Evolutionary conservation across 371 early-diverging fungal species (phyloP).

Genomic region (Haplosporangium sp.): DNA sequence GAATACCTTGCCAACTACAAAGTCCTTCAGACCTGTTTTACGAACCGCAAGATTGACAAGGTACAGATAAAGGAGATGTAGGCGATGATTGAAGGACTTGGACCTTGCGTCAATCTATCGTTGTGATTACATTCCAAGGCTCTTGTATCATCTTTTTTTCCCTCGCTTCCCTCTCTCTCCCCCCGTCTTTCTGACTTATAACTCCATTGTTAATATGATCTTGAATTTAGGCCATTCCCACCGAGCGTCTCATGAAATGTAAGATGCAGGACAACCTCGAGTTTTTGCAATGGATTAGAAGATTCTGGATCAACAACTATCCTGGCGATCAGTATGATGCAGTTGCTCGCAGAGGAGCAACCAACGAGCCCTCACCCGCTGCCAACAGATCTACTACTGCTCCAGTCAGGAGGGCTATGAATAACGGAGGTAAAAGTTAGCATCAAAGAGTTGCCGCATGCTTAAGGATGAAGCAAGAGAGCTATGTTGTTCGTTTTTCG

Average conservation of each 20-base stretch:
- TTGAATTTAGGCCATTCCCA: constrained; percentile 63
- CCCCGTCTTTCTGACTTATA: too few relatives aligned
- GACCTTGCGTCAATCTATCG: neutral
- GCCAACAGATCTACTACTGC: constrained; percentile 53
- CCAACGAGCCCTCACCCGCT: constrained; percentile 39
- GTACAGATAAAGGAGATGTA: constrained; percentile 1
- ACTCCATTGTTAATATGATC: too few relatives aligned
- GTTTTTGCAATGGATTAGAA: constrained; percentile 84
- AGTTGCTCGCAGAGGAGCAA: constrained; percentile 66
- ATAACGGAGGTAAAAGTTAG: constrained; percentile 25
- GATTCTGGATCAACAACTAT: constrained; percentile 76
- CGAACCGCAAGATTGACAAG: constrained; percentile 79
- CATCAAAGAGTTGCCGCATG: neutral
- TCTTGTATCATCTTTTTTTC: neutral
- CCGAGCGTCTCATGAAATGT: constrained; percentile 78
- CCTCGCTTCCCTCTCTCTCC: constrained; percentile 1
- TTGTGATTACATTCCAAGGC: neutral
- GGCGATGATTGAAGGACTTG: neutral
- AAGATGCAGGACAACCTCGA: constrained; percentile 89
- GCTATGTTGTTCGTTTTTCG: too few relatives aligned
- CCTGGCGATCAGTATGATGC: constrained; percentile 79
- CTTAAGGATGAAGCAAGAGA: too few relatives aligned
- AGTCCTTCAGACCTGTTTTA: constrained; percentile 85
- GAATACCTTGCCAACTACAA: constrained; percentile 94
- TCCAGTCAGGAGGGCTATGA: constrained; percentile 37